Percentiles rank a stretch among this genome's conserved stretches.
Evolutionary conservation across 805 yeast species (phyloP).

Genomic region (Schizosaccharomyces japonicus): DNA sequence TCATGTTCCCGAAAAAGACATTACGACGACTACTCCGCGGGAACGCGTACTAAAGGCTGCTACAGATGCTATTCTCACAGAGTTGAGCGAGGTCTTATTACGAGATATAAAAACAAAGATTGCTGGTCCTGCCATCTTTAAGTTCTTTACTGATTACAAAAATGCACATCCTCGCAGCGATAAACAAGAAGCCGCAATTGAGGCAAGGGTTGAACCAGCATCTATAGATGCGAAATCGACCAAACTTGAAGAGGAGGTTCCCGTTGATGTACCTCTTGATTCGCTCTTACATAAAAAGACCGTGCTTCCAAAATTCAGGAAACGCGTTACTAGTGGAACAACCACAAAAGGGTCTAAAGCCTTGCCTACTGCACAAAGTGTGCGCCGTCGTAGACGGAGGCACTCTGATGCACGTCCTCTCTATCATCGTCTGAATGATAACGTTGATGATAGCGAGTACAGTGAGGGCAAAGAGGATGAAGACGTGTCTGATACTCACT

Average conservation of each 20-base stretch:
- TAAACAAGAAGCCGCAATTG: too few species aligned
- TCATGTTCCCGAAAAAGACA: not conserved
- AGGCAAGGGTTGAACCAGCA: too few species aligned
- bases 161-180: too few species aligned
- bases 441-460: slow-evolving; percentile 12
- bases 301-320: slow-evolving; percentile 28
- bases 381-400: slow-evolving; percentile 7
- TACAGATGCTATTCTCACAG: slow-evolving; percentile 31
- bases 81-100: slow-evolving; percentile 35
- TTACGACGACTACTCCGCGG: slow-evolving; percentile 8
- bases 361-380: not conserved
- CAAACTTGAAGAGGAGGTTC: too few species aligned
- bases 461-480: slow-evolving; percentile 15
- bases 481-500: slow-evolving; percentile 18
- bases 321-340: slow-evolving; percentile 5
- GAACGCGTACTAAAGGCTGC: slow-evolving; percentile 33
- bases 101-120: slow-evolving; percentile 55
- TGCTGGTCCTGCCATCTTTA: slow-evolving; percentile 40
- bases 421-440: slow-evolving; percentile 5
- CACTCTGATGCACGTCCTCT: slow-evolving; percentile 4
- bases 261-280: too few species aligned
- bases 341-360: slow-evolving; percentile 9
- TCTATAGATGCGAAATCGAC: too few species aligned
- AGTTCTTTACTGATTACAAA: too few species aligned
- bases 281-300: too few species aligned